phyloP scores from a whole-genome alignment of 2,329 filamentous ascomycete species.

The Ophiobolus disseminans region DNA sequence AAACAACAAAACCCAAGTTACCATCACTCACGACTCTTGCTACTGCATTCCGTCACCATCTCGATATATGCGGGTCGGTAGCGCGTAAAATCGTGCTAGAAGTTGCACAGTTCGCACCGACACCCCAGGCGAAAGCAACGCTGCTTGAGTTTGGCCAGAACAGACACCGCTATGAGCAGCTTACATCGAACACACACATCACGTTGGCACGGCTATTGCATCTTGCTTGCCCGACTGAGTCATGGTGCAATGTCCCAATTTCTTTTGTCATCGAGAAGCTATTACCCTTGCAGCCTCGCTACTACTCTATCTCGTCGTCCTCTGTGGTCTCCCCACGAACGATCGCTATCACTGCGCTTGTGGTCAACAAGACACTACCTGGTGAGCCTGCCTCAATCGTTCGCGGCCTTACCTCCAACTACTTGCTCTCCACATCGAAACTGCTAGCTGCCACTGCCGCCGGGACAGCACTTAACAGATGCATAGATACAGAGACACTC shows the following conservation, averaged over 20 bases:
- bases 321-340: slow-evolving; percentile 48
- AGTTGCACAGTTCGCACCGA: slow-evolving; percentile 52
- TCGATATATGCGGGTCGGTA: slow-evolving; percentile 56
- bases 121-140: slow-evolving; percentile 35
- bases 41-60: slow-evolving; percentile 54
- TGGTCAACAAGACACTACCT: slow-evolving; percentile 42
- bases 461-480: slow-evolving; percentile 23
- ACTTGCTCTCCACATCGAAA: slow-evolving; percentile 43
- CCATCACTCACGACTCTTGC: slow-evolving; percentile 52
- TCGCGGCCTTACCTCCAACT: slow-evolving; percentile 50
- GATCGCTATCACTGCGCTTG: slow-evolving; percentile 50
- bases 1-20: slow-evolving; percentile 42
- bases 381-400: slow-evolving; percentile 29
- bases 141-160: slow-evolving; percentile 41
- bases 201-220: slow-evolving; percentile 50
- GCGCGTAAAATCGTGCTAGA: slow-evolving; percentile 49
- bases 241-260: slow-evolving; percentile 45
- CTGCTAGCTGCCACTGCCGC: slow-evolving; percentile 21
- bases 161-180: slow-evolving; percentile 43
- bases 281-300: slow-evolving; percentile 35
- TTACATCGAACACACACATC: slow-evolving; percentile 42
- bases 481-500: slow-evolving; percentile 12
- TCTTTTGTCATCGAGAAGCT: slow-evolving; percentile 42
- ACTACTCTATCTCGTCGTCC: slow-evolving; percentile 47
- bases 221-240: slow-evolving; percentile 25